Evolutionary conservation across 768 basidiomycete species (phyloP).

Genomic region (Boletellus emodensis): DNA sequence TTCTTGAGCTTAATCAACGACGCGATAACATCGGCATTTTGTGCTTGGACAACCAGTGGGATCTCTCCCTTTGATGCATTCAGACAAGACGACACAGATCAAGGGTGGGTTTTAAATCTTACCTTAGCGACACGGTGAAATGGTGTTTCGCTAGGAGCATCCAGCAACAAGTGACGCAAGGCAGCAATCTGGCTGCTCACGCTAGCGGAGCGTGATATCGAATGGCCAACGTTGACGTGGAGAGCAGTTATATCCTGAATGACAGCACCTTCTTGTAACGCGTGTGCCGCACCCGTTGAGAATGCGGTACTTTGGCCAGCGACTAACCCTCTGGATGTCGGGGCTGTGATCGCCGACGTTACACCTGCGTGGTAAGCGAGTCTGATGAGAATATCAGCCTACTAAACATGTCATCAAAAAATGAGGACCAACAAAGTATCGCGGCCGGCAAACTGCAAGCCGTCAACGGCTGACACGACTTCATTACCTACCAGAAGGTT

Average conservation of each 20-base stretch:
- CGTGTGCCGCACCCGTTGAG: constrained; percentile 51
- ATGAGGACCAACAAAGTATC: constrained; percentile 44
- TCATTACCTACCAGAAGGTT: constrained; percentile 32
- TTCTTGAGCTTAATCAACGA: constrained; percentile 66
- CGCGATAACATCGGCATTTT: constrained; percentile 81
- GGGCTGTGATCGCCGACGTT: constrained; percentile 56
- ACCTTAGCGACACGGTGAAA: constrained; percentile 49
- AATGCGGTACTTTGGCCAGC: constrained; percentile 58
- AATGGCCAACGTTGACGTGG: constrained; percentile 55
- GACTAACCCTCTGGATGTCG: constrained; percentile 48
- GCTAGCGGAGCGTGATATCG: constrained; percentile 39
- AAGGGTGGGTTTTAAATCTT: not conserved
- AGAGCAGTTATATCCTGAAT: constrained; percentile 58
- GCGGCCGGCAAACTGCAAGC: constrained; percentile 62
- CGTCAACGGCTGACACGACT: constrained; percentile 67
- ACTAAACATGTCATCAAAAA: not conserved
- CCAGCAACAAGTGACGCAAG: constrained; percentile 61
- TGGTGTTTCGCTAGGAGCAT: constrained; percentile 9
- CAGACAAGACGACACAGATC: not conserved
- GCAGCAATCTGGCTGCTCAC: constrained; percentile 80
- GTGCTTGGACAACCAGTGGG: constrained; percentile 69
- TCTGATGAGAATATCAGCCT: constrained; percentile 35
- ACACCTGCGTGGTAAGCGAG: constrained; percentile 66
- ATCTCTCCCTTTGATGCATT: constrained; percentile 49
- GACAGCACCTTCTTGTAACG: constrained; percentile 54